Evolutionary conservation across 1,284 basidiomycete genomes (phyloP), one percentile per base, ranked within the genome.

Genomic region (Cryptococcus hybrid): DNA sequence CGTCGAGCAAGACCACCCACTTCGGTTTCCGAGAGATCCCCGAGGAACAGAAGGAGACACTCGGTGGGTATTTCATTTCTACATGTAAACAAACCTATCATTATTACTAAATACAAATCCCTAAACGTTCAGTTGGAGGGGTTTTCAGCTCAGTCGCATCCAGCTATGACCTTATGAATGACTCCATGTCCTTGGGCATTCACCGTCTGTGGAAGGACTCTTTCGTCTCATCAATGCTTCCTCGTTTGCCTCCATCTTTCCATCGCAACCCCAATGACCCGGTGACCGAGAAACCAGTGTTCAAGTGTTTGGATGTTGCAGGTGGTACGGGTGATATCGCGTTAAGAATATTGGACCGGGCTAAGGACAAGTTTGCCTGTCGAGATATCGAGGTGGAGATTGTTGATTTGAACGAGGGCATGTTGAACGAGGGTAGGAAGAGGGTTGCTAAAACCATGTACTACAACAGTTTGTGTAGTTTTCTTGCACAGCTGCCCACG

Each of bases 261-360:
- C 75, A 77, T 56, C 60, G 65, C 45, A 69, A 73, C 59, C 65
- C 65, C 6, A 46, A 52, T 7, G 40, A 51, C 12, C 37, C 50
- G 6, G 36, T 42, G 9, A 35, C 30, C 2, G 57, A 60, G 12
- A 64, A 58, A 11, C 73, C 85, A 84, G 58, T 56, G 34, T 78
- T 78, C 70, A 75, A 79, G 63, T 96, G 92, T 75, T 87, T 99
- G 54, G 96, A 99, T 74, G 92, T 99, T 37, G 96, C 95, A 0
- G 96, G 96, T 43, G 96, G 96, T 45, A 99, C 93, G 5, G 96
- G 96, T 13, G 96, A 99, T 80, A 95, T 99, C 75, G 96, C 95
- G 3, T 82, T 97, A 56, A 83, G 95, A 40, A 89, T 99, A 63
- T 82, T 99, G 51, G 94, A 99, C 80, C 84, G 90, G 68, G 94